Base-by-base conservation (phyloP, 257 asterid species). In the Solanum chaucha region DNA sequence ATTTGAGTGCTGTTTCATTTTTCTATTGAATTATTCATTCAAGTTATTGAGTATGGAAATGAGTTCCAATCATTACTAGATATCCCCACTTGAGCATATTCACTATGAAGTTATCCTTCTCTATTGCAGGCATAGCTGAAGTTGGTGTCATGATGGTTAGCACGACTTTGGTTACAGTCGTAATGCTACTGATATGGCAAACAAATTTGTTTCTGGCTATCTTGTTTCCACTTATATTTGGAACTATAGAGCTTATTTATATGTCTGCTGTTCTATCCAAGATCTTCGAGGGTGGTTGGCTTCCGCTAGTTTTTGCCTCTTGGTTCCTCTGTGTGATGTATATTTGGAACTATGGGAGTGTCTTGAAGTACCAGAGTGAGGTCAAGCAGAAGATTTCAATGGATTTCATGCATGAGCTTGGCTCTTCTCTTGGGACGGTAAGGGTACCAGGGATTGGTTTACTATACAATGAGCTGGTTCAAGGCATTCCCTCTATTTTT, bases 131-230 rank as follows among this genome's bases (percentile, higher is more conserved):
- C 90, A 95, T 96, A 77, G 99, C 99, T 81, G 99, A 96, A 90
- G 98, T 97, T 34, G 98, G 98, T 11, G 99, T 97, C 46, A 97
- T 97, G 99, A 87, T 97, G 3, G 99, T 96, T 15, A 97, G 98
- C 94, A 97, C 99, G 3, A 82, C 92, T 13, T 89, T 97, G 87
- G 98, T 97, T 85, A 97, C 99, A 1, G 93, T 97, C 22, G 98
- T 97, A 8, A 97, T 97, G 99, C 93, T 97, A 87, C 93, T 97
- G 40, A 96, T 97, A 85, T 97, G 99, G 99, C 98, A 92, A 87
- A 94, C 95, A 0, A 95, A 95, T 91, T 85, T 96, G 84, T 67
- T 93, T 80, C 73, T 95, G 40, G 99, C 99, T 38, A 80, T 97
- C 2, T 89, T 90, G 68, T 97, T 97, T 90, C 98, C 96, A 4